phyloP scores from a whole-genome alignment of 345 rosid genomes.

The Aegle marmelos region DNA sequence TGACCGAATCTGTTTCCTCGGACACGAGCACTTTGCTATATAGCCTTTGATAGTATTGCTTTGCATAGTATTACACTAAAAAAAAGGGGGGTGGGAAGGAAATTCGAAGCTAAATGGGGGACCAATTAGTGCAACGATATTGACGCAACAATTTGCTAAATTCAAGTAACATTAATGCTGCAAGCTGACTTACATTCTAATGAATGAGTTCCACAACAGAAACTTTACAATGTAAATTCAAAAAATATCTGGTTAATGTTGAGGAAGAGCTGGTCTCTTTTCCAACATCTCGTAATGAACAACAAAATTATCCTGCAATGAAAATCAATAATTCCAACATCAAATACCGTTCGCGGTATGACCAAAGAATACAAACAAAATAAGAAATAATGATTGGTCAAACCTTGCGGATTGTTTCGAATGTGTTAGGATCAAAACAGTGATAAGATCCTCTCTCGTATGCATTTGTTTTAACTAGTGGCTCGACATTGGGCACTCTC shows the following conservation, averaged over 20 bases:
- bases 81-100: background rate
- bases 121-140: background rate
- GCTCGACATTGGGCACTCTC: conserved; percentile 70
- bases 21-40: background rate
- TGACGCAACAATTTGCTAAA: conserved; percentile 17
- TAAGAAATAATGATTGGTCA: conserved; percentile 10
- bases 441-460: conserved; percentile 90
- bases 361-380: background rate
- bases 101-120: background rate
- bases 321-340: conserved; percentile 5
- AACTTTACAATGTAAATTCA: conserved; percentile 56
- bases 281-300: conserved; percentile 76
- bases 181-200: conserved; percentile 31
- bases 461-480: conserved; percentile 65
- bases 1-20: background rate
- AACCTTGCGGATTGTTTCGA: conserved; percentile 83
- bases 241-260: conserved; percentile 46
- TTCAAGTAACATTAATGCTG: conserved; percentile 21
- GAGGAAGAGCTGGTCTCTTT: conserved; percentile 87
- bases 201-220: conserved; percentile 27
- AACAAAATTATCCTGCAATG: conserved; percentile 77
- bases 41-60: background rate
- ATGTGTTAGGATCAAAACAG: conserved; percentile 75
- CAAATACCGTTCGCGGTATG: background rate
- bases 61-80: background rate